Evolutionary conservation across 116 monocot genomes (phyloP).

Genomic region (Papilionanthe hybrid): DNA sequence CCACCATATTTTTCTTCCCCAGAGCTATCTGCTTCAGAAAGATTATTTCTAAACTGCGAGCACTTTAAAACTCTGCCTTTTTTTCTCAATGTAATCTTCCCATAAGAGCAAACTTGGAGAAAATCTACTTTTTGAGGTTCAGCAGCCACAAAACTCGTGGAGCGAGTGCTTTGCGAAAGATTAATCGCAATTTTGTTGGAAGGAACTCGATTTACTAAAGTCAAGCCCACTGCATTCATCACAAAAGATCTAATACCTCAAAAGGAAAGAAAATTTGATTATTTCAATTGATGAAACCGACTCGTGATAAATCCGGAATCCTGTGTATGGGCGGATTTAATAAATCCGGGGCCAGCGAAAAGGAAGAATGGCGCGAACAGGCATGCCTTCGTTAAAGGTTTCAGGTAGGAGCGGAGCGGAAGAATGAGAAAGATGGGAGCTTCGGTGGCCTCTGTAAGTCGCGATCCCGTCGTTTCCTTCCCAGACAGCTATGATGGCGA

Average conservation of each 20-base stretch:
- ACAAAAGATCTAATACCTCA: conserved; percentile 6
- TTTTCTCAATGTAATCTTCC: neutral
- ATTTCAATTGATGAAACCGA: neutral
- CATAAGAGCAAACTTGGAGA: neutral
- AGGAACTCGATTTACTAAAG: neutral
- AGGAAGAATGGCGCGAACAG: too few species aligned
- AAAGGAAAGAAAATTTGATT: neutral
- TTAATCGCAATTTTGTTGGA: neutral
- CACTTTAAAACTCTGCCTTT: neutral
- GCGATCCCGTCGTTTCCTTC: too few species aligned
- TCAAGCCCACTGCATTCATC: conserved; percentile 12
- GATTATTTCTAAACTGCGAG: conserved; percentile 1
- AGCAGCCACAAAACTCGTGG: neutral
- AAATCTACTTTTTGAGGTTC: neutral
- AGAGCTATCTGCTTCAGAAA: neutral
- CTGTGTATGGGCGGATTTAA: too few species aligned
- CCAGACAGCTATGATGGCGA: too few species aligned
- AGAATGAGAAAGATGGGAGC: too few species aligned
- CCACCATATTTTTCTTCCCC: neutral
- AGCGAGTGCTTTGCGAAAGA: neutral
- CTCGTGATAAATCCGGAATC: neutral
- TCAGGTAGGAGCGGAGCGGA: too few species aligned
- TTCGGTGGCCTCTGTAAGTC: too few species aligned
- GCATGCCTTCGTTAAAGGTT: too few species aligned
- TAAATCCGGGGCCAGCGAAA: too few species aligned